Conservation (phyloP, 148 eudicot genomes). For the Camellia japonica region DNA sequence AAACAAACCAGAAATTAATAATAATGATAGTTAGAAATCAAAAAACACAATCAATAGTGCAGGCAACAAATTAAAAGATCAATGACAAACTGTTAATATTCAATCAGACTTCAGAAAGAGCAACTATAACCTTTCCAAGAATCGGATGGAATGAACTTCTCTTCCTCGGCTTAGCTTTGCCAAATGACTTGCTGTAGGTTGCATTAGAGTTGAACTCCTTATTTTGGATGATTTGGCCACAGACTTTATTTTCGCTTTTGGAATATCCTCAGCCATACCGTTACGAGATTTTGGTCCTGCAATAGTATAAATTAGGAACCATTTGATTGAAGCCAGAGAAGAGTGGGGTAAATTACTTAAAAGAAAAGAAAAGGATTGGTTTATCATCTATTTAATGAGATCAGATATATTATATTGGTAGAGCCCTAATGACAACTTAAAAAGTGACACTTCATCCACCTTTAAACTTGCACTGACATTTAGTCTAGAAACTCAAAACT, state of each 20-base stretch:
- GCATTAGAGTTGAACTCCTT: slow-evolving; percentile 58
- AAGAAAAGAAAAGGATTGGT: not conserved
- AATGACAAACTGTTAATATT: not conserved
- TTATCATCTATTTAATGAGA: no score
- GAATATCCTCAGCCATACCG: slow-evolving; percentile 17
- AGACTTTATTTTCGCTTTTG: slow-evolving; percentile 34
- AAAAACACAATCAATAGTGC: not conserved
- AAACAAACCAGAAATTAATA: not conserved
- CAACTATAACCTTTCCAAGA: slow-evolving; percentile 30
- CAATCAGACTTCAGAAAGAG: not conserved
- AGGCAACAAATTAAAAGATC: not conserved
- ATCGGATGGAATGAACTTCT: slow-evolving; percentile 21
- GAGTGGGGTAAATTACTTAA: no score
- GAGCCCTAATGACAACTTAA: not conserved
- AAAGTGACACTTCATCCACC: no score
- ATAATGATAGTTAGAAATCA: not conserved
- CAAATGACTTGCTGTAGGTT: slow-evolving; percentile 85
- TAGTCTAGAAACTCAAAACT: no score
- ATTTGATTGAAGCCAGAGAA: not conserved
- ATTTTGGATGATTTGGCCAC: slow-evolving; percentile 25
- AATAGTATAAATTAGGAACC: not conserved
- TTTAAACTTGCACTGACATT: no score
- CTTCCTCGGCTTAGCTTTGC: slow-evolving; percentile 54
- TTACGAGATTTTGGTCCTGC: slow-evolving; percentile 19
- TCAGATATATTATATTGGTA: not conserved